phyloP scores from a whole-genome alignment of 2,329 filamentous ascomycete genomes.

The Leptographium procerum region DNA sequence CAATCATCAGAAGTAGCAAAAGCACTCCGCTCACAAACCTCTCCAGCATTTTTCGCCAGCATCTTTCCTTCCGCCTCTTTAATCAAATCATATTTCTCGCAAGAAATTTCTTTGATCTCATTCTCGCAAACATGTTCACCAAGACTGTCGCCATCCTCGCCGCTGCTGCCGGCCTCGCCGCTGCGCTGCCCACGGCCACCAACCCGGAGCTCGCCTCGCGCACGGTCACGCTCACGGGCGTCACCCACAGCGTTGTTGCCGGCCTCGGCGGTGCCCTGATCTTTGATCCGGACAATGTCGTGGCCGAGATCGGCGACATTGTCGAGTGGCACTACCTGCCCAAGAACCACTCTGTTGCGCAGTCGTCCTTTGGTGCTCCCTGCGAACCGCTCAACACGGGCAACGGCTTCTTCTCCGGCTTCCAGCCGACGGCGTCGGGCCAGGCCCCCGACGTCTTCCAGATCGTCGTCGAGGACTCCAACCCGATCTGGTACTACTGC shows the following conservation, averaged over 20 bases:
- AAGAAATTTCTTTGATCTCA: too few species aligned
- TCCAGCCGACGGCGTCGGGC: conserved; percentile 22
- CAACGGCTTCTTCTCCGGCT: conserved; percentile 32
- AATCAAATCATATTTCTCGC: background rate
- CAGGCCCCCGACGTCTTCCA: conserved; percentile 32
- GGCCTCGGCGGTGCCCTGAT: conserved; percentile 29
- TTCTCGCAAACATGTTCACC: background rate
- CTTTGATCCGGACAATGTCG: conserved; percentile 39
- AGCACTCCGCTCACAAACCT: background rate
- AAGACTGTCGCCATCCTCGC: conserved; percentile 14
- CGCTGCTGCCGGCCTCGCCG: conserved; percentile 17
- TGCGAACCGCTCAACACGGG: conserved; percentile 28
- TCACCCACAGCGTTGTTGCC: conserved; percentile 34
- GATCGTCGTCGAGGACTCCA: conserved; percentile 27
- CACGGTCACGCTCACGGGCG: conserved; percentile 25
- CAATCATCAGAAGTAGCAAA: background rate
- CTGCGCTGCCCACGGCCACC: conserved; percentile 21
- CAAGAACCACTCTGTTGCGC: conserved; percentile 26
- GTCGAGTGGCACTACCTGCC: conserved; percentile 46
- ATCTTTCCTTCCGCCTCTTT: background rate
- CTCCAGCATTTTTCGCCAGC: background rate
- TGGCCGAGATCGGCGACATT: conserved; percentile 35
- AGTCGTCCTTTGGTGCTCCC: conserved; percentile 30
- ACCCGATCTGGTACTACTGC: conserved; percentile 34
- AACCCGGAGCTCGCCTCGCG: conserved; percentile 16